Evolutionary conservation across 768 basidiomycete species (phyloP).

Genomic region (Tulasnella calospora): DNA sequence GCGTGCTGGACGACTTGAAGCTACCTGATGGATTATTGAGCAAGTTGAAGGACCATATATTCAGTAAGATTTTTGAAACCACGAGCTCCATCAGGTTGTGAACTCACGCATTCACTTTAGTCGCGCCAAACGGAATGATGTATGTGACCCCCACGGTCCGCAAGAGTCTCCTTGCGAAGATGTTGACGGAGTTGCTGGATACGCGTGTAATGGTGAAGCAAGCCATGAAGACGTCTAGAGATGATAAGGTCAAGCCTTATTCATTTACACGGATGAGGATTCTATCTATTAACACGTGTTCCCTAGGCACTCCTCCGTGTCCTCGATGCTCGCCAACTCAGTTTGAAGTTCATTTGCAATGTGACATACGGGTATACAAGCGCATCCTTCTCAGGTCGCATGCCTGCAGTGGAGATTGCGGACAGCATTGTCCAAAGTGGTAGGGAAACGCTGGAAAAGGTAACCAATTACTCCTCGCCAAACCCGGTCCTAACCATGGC

Average conservation of each 20-base stretch:
- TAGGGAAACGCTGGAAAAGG: slow-evolving; percentile 92
- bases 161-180: slow-evolving; percentile 78
- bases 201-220: slow-evolving; percentile 98
- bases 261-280: slow-evolving; percentile 4
- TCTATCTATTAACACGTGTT: slow-evolving; percentile 16
- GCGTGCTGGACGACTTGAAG: slow-evolving; percentile 63
- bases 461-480: slow-evolving; percentile 33
- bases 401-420: slow-evolving; percentile 98
- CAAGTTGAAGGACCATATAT: slow-evolving; percentile 69
- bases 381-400: slow-evolving; percentile 90
- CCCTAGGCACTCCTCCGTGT: slow-evolving; percentile 64
- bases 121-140: slow-evolving; percentile 92
- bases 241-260: slow-evolving; percentile 58
- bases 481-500: neutral
- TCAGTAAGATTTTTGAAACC: slow-evolving; percentile 46
- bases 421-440: slow-evolving; percentile 98
- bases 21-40: slow-evolving; percentile 63
- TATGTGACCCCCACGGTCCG: slow-evolving; percentile 84
- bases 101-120: slow-evolving; percentile 40
- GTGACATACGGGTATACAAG: slow-evolving; percentile 95
- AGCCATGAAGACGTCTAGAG: slow-evolving; percentile 77
- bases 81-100: neutral
- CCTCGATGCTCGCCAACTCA: slow-evolving; percentile 85
- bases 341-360: slow-evolving; percentile 89
- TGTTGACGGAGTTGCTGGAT: slow-evolving; percentile 88